phyloP scores from a whole-genome alignment of 2,329 filamentous ascomycete genomes.

The Fusarium sarcochroum region DNA sequence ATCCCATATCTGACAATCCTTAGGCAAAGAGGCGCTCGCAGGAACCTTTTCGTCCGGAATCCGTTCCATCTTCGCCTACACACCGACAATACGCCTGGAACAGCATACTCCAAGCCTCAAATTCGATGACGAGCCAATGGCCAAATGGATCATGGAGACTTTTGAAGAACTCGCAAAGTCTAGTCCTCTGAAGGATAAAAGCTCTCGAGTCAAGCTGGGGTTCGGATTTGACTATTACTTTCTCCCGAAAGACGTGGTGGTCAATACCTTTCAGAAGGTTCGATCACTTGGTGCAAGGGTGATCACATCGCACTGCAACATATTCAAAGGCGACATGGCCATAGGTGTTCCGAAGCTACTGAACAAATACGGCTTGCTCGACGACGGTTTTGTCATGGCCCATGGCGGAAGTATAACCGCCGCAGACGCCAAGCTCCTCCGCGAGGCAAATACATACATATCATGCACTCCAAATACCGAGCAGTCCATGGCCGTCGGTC shows the following conservation, averaged over 20 bases:
- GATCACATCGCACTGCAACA: slow-evolving; percentile 11
- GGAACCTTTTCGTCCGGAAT: slow-evolving; percentile 17
- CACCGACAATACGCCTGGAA: background rate
- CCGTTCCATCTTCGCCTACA: slow-evolving; percentile 18
- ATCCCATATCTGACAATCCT: background rate
- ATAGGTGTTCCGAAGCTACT: slow-evolving; percentile 9
- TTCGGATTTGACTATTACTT: slow-evolving; percentile 30
- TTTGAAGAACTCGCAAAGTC: background rate
- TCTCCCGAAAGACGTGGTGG: background rate
- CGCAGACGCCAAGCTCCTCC: background rate
- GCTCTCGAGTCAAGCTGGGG: slow-evolving; percentile 5
- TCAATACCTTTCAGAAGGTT: background rate
- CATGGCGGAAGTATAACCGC: slow-evolving; percentile 8
- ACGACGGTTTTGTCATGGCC: slow-evolving; percentile 9
- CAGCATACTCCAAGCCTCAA: background rate
- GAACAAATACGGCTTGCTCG: slow-evolving; percentile 1
- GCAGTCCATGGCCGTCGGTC: slow-evolving; percentile 24
- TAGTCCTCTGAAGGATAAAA: background rate
- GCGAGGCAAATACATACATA: slow-evolving; percentile 1
- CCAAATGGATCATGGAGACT: slow-evolving; percentile 10
- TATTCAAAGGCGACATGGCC: background rate
- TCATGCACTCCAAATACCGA: slow-evolving; percentile 28
- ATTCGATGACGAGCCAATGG: background rate
- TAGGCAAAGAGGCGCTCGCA: slow-evolving; percentile 8
- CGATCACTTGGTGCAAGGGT: background rate